phyloP scores from a whole-genome alignment of 2,329 filamentous ascomycete genomes.

The Coniochaeta pulveracea region DNA sequence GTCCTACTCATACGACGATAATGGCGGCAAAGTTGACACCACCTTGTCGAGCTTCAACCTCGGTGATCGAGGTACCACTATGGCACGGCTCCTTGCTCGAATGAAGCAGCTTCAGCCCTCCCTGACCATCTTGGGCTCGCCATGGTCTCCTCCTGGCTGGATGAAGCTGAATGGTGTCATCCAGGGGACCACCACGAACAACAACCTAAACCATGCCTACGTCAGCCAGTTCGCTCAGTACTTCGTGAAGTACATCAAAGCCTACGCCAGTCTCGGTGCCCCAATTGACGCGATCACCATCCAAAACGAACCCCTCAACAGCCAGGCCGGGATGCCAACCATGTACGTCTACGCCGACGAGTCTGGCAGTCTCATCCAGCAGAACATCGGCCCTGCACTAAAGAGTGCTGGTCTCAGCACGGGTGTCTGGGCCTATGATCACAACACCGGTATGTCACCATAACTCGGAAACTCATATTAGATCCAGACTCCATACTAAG shows the following conservation, averaged over 20 bases:
- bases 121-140: conserved; percentile 24
- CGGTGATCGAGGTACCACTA: conserved; percentile 24
- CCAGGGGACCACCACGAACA: conserved; percentile 21
- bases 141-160: conserved; percentile 29
- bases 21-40: conserved; percentile 17
- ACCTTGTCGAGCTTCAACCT: conserved; percentile 20
- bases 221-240: conserved; percentile 22
- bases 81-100: conserved; percentile 23
- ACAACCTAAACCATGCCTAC: conserved; percentile 27
- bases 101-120: conserved; percentile 22
- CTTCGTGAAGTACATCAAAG: conserved; percentile 29
- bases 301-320: conserved; percentile 32
- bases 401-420: conserved; percentile 25
- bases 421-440: conserved; percentile 33
- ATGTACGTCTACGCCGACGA: conserved; percentile 27
- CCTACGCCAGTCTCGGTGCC: conserved; percentile 21
- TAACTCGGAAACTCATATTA: background rate
- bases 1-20: conserved; percentile 28
- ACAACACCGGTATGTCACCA: conserved; percentile 25
- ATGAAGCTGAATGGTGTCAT: conserved; percentile 26
- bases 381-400: conserved; percentile 27
- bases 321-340: conserved; percentile 22
- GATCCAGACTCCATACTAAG: background rate
- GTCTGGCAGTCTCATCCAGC: conserved; percentile 22
- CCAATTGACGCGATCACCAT: conserved; percentile 29